Percentiles rank a stretch among this genome's conserved stretches.
phyloP scores from a whole-genome alignment of 2,329 filamentous ascomycete genomes.

The Knoxdaviesia capensis region DNA sequence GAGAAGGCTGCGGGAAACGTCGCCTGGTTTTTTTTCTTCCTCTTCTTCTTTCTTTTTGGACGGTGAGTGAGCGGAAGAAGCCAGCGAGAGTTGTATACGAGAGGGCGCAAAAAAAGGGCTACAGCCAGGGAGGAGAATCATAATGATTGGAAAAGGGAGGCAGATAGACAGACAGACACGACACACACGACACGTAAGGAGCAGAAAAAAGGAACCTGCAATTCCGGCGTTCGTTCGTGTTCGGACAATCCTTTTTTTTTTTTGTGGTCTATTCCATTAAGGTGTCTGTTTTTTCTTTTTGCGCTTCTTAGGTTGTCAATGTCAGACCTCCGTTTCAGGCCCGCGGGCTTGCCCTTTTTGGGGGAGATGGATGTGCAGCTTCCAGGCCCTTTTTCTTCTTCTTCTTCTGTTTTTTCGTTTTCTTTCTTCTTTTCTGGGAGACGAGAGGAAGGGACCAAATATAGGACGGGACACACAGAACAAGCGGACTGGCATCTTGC shows the following conservation, averaged over 20 bases:
- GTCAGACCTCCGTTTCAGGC: conserved; percentile 2
- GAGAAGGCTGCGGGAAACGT: too few species aligned
- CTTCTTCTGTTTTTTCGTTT: neutral
- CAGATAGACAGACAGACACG: too few species aligned
- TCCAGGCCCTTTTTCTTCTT: conserved; percentile 2
- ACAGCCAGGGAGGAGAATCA: too few species aligned
- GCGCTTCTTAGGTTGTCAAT: conserved; percentile 1
- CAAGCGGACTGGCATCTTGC: too few species aligned
- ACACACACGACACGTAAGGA: neutral
- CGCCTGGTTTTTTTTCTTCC: neutral
- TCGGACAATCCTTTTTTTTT: neutral
- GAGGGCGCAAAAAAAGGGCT: too few species aligned
- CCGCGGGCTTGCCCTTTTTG: too few species aligned
- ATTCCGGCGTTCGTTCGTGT: conserved; percentile 1
- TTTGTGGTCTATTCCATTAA: neutral
- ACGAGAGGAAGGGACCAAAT: neutral
- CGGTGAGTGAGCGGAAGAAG: too few species aligned
- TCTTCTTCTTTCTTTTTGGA: neutral
- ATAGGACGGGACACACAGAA: neutral
- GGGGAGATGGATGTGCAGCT: too few species aligned
- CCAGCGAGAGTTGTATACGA: too few species aligned
- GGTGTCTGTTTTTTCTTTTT: neutral
- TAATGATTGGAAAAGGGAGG: too few species aligned
- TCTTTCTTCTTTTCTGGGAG: conserved; percentile 1
- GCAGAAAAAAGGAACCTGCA: conserved; percentile 3